Evolutionary conservation across 2,329 filamentous ascomycete genomes (phyloP).

Genomic region (Colletotrichum trifolii): DNA sequence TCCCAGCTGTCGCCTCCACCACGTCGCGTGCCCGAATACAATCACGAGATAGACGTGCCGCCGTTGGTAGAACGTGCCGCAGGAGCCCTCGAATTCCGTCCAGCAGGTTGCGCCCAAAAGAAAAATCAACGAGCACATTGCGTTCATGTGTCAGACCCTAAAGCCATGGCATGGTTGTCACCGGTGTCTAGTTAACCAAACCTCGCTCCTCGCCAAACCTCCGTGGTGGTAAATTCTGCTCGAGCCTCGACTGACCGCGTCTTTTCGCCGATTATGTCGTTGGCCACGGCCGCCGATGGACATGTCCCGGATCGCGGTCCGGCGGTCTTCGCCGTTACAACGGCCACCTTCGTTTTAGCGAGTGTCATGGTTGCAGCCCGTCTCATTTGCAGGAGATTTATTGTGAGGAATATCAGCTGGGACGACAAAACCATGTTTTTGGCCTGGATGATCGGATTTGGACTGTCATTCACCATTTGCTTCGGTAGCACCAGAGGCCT

Average conservation of each 20-base stretch:
- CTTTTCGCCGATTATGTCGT: conserved; percentile 34
- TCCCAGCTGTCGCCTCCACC: background rate
- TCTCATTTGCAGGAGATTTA: conserved; percentile 76
- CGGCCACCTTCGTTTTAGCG: conserved; percentile 74
- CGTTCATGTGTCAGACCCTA: conserved; percentile 34
- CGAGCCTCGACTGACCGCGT: conserved; percentile 10
- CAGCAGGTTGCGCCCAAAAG: conserved; percentile 20
- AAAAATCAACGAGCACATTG: conserved; percentile 11
- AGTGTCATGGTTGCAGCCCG: conserved; percentile 81
- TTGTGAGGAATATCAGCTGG: conserved; percentile 77
- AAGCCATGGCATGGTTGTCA: conserved; percentile 36
- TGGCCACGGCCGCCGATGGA: conserved; percentile 25
- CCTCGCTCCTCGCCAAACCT: conserved; percentile 29
- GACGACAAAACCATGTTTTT: conserved; percentile 86
- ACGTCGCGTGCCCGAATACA: conserved; percentile 6
- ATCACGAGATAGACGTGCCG: conserved; percentile 4
- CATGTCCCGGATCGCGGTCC: conserved; percentile 63
- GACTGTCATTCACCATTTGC: conserved; percentile 74
- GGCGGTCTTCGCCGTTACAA: conserved; percentile 76
- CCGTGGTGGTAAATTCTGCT: conserved; percentile 31
- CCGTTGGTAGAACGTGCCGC: background rate
- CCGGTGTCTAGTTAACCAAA: conserved; percentile 32
- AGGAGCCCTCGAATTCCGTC: conserved; percentile 14
- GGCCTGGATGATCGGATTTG: conserved; percentile 80
- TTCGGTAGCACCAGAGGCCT: conserved; percentile 73